phyloP scores from a whole-genome alignment of 2,329 filamentous ascomycete genomes.

The Hypoxylon sp. region DNA sequence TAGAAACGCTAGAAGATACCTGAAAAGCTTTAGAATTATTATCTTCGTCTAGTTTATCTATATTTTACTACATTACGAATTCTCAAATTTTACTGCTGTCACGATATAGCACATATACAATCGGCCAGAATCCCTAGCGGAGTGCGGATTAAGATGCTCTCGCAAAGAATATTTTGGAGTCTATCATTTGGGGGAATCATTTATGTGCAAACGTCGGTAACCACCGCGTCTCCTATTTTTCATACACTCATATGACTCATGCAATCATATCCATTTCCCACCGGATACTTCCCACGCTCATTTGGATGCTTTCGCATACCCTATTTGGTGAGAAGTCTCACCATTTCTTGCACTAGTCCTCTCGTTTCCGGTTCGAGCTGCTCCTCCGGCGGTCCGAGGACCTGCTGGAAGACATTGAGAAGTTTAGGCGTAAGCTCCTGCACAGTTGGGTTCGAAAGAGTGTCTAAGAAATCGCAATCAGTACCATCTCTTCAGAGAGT shows the following conservation, averaged over 20 bases:
- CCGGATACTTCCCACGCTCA: constrained; percentile 21
- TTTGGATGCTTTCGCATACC: constrained; percentile 9
- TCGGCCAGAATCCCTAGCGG: not conserved
- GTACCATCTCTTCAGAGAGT: constrained; percentile 25
- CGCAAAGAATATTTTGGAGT: constrained; percentile 29
- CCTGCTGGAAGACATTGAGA: constrained; percentile 79
- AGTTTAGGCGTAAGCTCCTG: constrained; percentile 78
- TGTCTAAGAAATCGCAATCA: constrained; percentile 63
- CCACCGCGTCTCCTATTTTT: constrained; percentile 41
- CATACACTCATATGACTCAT: constrained; percentile 53
- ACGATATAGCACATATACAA: not conserved
- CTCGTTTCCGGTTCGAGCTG: constrained; percentile 82
- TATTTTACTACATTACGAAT: not conserved
- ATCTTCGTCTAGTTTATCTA: not conserved
- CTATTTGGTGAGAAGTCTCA: constrained; percentile 56
- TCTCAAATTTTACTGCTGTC: not conserved
- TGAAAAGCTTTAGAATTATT: not conserved
- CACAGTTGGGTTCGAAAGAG: constrained; percentile 77
- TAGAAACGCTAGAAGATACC: not conserved
- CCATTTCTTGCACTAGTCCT: constrained; percentile 74
- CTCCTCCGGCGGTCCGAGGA: constrained; percentile 78
- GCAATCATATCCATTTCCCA: constrained; percentile 43
- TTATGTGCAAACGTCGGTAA: constrained; percentile 43
- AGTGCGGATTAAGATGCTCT: not conserved
- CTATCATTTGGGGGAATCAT: constrained; percentile 55